Conservation (phyloP, 23 red algal species). For the Gracilaria gracilis region DNA sequence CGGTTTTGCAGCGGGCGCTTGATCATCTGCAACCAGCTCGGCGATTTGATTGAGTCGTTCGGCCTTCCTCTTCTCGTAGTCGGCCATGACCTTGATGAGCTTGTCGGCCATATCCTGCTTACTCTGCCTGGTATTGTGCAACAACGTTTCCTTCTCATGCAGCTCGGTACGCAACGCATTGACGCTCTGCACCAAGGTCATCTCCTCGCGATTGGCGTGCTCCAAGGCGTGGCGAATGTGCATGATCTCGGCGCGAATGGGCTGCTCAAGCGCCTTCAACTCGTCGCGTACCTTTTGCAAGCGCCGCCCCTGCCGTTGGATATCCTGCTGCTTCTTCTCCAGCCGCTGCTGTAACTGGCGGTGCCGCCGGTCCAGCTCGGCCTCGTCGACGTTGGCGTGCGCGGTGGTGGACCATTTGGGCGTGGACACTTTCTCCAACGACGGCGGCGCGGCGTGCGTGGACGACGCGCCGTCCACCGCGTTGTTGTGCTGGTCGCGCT, state of each 20-base stretch:
- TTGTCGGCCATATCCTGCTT: slow-evolving; percentile 70
- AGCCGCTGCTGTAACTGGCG: slow-evolving; percentile 53
- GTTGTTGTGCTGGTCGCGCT: slow-evolving; percentile 25
- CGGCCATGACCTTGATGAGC: slow-evolving; percentile 83
- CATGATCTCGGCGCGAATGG: slow-evolving; percentile 85
- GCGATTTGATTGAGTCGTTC: slow-evolving; percentile 83
- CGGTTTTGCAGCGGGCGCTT: neutral
- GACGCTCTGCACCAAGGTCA: slow-evolving; percentile 50
- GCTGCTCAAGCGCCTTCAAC: slow-evolving; percentile 76
- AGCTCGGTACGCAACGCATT: slow-evolving; percentile 67
- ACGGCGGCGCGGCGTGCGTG: neutral
- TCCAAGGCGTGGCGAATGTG: slow-evolving; percentile 61
- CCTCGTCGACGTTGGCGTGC: slow-evolving; percentile 52
- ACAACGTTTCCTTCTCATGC: slow-evolving; percentile 44
- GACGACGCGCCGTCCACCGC: neutral
- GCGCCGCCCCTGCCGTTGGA: slow-evolving; percentile 42
- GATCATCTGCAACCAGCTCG: slow-evolving; percentile 61
- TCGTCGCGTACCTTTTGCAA: slow-evolving; percentile 65
- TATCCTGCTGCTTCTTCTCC: slow-evolving; percentile 56
- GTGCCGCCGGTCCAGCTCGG: slow-evolving; percentile 64
- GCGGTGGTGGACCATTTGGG: slow-evolving; percentile 18
- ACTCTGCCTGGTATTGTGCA: slow-evolving; percentile 25
- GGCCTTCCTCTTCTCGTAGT: slow-evolving; percentile 83
- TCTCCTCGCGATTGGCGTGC: slow-evolving; percentile 64
- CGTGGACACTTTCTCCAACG: slow-evolving; percentile 67